phyloP scores from a whole-genome alignment of 2,329 filamentous ascomycete genomes.

The Hypoxylon sp. region DNA sequence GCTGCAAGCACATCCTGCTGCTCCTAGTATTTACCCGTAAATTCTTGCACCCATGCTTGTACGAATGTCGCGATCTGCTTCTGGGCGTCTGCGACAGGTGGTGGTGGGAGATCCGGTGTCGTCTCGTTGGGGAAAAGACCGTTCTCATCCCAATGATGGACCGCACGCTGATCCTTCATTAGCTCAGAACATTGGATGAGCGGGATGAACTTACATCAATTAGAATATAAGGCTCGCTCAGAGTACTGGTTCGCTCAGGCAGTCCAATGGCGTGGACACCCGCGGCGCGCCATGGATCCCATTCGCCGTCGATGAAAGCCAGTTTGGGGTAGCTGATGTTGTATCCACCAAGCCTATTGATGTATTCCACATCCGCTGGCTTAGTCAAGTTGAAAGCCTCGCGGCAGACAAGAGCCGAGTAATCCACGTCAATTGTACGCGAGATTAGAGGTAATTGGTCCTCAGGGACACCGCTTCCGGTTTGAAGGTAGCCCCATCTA shows the following conservation, averaged over 20 bases:
- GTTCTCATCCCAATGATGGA: constrained; percentile 87
- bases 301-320: constrained; percentile 82
- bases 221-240: constrained; percentile 78
- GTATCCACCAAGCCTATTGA: constrained; percentile 85
- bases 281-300: constrained; percentile 84
- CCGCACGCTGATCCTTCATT: constrained; percentile 62
- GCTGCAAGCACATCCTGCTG: constrained; percentile 32
- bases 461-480: constrained; percentile 77
- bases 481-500: constrained; percentile 84
- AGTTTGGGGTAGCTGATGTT: constrained; percentile 81
- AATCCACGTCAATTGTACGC: constrained; percentile 76
- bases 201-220: constrained; percentile 64
- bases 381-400: constrained; percentile 78
- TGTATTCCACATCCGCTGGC: constrained; percentile 72
- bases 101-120: constrained; percentile 69
- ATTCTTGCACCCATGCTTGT: constrained; percentile 76
- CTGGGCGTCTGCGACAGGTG: constrained; percentile 72
- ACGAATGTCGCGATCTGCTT: constrained; percentile 73
- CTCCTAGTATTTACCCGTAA: constrained; percentile 45
- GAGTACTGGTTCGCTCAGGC: constrained; percentile 70
- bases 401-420: constrained; percentile 73
- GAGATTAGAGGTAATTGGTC: constrained; percentile 79
- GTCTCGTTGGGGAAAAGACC: constrained; percentile 76
- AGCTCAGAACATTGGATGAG: not conserved
- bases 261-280: constrained; percentile 78